A percentile compares a stretch with the other conserved stretches of the same genome.
These are phyloP conservation scores for Agaricus sinodeliciosus DNA, from an alignment of 768 basidiomycete species.

Conservation along the genomic window DNA sequence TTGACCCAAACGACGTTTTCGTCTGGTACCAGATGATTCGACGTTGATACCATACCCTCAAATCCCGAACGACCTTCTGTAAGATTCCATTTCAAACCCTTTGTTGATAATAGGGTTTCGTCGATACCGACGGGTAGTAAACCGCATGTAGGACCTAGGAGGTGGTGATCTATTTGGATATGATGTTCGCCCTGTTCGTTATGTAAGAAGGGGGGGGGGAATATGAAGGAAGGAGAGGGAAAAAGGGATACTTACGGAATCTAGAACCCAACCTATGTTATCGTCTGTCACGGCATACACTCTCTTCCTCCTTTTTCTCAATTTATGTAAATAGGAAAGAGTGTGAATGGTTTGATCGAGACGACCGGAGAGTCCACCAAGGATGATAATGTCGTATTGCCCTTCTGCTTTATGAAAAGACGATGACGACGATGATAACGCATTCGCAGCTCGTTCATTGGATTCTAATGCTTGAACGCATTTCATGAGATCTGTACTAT, in stretches of 20 bases:
- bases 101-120: slow-evolving; percentile 69
- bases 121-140: slow-evolving; percentile 89
- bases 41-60: slow-evolving; percentile 83
- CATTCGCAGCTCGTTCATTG: slow-evolving; percentile 48
- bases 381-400: slow-evolving; percentile 65
- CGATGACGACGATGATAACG: slow-evolving; percentile 26
- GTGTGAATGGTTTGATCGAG: slow-evolving; percentile 94
- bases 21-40: slow-evolving; percentile 79
- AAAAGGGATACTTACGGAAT: slow-evolving; percentile 65
- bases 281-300: slow-evolving; percentile 86
- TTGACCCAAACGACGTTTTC: slow-evolving; percentile 61
- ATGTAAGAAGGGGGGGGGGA: background rate
- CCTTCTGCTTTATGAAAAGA: slow-evolving; percentile 18
- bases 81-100: slow-evolving; percentile 86
- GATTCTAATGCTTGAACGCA: slow-evolving; percentile 62
- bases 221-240: slow-evolving; percentile 11
- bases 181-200: slow-evolving; percentile 68
- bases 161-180: slow-evolving; percentile 65
- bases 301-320: slow-evolving; percentile 50
- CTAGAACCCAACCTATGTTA: slow-evolving; percentile 85
- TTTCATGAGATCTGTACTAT: slow-evolving; percentile 96
- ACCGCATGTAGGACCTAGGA: slow-evolving; percentile 87
- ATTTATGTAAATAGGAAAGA: slow-evolving; percentile 76
- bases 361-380: slow-evolving; percentile 87
- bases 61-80: slow-evolving; percentile 67